A percentile compares a stretch with the other conserved stretches of the same genome.
These are phyloP conservation scores for Cynanchum wilfordii DNA, from an alignment of 257 asterid species.

Conservation along the genomic window DNA sequence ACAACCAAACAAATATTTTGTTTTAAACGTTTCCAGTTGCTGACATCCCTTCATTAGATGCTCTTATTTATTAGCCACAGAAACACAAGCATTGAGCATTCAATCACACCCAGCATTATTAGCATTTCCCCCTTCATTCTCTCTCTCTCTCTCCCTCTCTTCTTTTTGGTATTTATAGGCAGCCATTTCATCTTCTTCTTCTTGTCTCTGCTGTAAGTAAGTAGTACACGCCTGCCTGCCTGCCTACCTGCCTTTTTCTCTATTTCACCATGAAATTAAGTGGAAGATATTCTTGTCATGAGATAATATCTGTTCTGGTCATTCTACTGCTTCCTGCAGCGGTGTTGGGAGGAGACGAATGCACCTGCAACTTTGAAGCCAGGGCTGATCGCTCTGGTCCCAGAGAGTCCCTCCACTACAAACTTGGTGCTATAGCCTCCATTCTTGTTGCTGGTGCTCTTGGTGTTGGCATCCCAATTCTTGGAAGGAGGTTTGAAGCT, in stretches of 20 bases:
- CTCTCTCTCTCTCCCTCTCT: too few relatives aligned
- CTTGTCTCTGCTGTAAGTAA: too few relatives aligned
- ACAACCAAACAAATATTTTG: neutral
- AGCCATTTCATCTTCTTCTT: neutral
- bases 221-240: neutral
- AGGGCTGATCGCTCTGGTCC: neutral
- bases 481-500: constrained; percentile 8
- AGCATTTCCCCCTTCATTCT: neutral
- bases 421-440: constrained; percentile 5
- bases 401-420: neutral
- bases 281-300: too few relatives aligned
- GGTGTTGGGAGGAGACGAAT: neutral
- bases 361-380: constrained; percentile 5
- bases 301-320: neutral
- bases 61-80: constrained; percentile 11
- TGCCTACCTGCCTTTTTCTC: neutral
- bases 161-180: neutral
- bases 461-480: constrained; percentile 11
- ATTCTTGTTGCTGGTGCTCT: constrained; percentile 10
- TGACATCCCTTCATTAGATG: constrained; percentile 2
- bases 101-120: neutral
- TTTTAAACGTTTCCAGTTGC: neutral
- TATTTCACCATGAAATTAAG: neutral
- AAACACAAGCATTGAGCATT: constrained; percentile 1
- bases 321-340: constrained; percentile 6